Conservation (phyloP, 192 early-diverging fungal genomes). For the Rhizoclosmatium sp. region DNA sequence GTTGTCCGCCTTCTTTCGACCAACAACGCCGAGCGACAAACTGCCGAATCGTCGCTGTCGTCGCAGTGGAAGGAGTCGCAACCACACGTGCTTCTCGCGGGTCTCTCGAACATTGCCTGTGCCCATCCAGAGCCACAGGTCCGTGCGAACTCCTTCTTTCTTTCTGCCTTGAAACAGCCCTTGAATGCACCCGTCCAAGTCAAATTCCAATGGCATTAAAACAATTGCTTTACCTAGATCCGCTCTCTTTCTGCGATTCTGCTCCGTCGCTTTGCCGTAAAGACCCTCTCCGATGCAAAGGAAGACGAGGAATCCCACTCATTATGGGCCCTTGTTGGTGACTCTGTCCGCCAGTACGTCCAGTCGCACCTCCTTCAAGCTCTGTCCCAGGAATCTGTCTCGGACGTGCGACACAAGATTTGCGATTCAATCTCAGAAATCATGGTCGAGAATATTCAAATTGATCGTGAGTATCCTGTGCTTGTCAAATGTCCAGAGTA, state of each 20-base stretch:
- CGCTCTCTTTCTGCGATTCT: constrained; percentile 75
- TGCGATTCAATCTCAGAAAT: constrained; percentile 94
- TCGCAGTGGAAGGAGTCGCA: constrained; percentile 68
- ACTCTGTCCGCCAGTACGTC: constrained; percentile 68
- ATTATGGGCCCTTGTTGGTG: constrained; percentile 80
- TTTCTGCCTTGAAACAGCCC: background rate
- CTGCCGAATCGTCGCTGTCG: constrained; percentile 70
- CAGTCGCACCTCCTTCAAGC: constrained; percentile 82
- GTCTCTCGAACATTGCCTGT: constrained; percentile 64
- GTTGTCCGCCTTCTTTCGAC: constrained; percentile 54
- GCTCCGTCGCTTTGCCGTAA: constrained; percentile 69
- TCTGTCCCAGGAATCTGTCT: constrained; percentile 76
- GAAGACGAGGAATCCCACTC: constrained; percentile 57
- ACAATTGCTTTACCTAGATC: constrained; percentile 46
- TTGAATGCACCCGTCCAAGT: constrained; percentile 7
- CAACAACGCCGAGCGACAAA: constrained; percentile 68
- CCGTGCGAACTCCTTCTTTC: background rate
- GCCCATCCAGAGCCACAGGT: constrained; percentile 58
- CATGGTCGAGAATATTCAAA: constrained; percentile 52
- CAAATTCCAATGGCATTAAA: no score
- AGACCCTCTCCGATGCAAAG: constrained; percentile 42
- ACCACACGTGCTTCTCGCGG: constrained; percentile 65
- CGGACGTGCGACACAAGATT: constrained; percentile 86
- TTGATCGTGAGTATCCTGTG: constrained; percentile 15
- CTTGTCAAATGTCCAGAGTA: background rate